Evolutionary conservation across 805 yeast species (phyloP).

Genomic region (Kodamaea restingae): DNA sequence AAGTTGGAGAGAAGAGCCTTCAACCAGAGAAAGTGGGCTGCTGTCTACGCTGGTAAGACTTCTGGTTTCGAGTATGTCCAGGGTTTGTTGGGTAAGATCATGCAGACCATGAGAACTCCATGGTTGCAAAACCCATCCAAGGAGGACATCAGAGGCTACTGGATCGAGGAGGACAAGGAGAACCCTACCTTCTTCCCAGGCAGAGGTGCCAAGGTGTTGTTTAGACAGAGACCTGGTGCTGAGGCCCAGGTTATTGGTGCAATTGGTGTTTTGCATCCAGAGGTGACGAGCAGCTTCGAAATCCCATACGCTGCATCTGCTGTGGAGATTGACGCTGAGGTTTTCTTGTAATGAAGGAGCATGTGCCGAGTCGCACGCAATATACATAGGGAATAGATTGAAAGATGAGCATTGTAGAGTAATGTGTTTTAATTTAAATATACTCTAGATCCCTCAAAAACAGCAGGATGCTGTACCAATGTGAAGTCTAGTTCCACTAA

Average conservation of each 20-base stretch:
- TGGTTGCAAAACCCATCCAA: constrained; percentile 62
- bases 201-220: constrained; percentile 86
- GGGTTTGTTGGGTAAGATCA: constrained; percentile 89
- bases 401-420: background rate
- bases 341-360: constrained; percentile 54
- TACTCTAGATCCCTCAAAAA: too few relatives aligned
- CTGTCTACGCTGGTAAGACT: constrained; percentile 88
- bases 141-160: constrained; percentile 66
- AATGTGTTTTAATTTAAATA: too few relatives aligned
- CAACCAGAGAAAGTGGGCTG: constrained; percentile 94
- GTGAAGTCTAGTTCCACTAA: too few relatives aligned
- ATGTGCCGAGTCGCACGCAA: background rate
- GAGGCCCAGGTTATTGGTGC: constrained; percentile 65
- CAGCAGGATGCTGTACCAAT: too few relatives aligned
- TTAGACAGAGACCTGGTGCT: constrained; percentile 60
- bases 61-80: constrained; percentile 94
- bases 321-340: constrained; percentile 87
- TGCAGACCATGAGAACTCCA: constrained; percentile 91
- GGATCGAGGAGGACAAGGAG: constrained; percentile 70
- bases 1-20: constrained; percentile 80
- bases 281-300: constrained; percentile 80
- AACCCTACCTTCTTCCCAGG: constrained; percentile 90
- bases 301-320: constrained; percentile 90
- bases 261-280: constrained; percentile 94
- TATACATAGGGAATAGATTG: background rate